Evolutionary conservation across 306 rosid genomes (phyloP).

Genomic region (Prunus kanzakura): DNA sequence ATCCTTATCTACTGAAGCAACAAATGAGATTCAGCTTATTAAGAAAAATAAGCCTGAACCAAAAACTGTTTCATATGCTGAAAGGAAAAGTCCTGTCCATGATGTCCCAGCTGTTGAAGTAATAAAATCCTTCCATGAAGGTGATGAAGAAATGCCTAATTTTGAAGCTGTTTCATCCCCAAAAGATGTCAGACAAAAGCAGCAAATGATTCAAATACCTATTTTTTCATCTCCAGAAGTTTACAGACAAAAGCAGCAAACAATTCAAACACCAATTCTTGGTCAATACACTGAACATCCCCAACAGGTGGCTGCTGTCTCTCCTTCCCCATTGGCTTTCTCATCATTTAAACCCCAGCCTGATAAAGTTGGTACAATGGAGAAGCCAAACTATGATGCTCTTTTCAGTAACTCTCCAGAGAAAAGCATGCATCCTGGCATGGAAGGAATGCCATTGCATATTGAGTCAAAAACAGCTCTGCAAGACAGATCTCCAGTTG

Average conservation of each 20-base stretch:
- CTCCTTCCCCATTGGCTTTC: conserved; percentile 32
- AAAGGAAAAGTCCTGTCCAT: conserved; percentile 31
- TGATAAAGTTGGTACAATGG: conserved; percentile 30
- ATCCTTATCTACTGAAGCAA: conserved; percentile 35
- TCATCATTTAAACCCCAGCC: conserved; percentile 42
- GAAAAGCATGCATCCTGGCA: conserved; percentile 32
- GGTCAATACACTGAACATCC: conserved; percentile 35
- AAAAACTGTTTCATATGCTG: conserved; percentile 30
- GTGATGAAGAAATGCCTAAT: conserved; percentile 57
- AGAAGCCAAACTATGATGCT: conserved; percentile 33
- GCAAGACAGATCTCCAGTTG: conserved; percentile 31
- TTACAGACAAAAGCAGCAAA: conserved; percentile 35
- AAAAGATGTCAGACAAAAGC: conserved; percentile 36
- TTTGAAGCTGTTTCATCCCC: conserved; percentile 39
- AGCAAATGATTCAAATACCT: conserved; percentile 30
- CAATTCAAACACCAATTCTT: conserved; percentile 21
- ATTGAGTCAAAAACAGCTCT: conserved; percentile 39
- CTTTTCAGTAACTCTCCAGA: conserved; percentile 32
- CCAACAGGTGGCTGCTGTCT: conserved; percentile 22
- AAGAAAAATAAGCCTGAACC: conserved; percentile 34
- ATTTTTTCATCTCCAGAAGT: conserved; percentile 16
- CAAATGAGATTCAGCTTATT: conserved; percentile 30
- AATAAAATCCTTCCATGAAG: conserved; percentile 14
- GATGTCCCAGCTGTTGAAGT: conserved; percentile 8
- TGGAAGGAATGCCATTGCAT: conserved; percentile 40